phyloP scores from a whole-genome alignment of 768 basidiomycete species.

The Lyophyllum atratum region DNA sequence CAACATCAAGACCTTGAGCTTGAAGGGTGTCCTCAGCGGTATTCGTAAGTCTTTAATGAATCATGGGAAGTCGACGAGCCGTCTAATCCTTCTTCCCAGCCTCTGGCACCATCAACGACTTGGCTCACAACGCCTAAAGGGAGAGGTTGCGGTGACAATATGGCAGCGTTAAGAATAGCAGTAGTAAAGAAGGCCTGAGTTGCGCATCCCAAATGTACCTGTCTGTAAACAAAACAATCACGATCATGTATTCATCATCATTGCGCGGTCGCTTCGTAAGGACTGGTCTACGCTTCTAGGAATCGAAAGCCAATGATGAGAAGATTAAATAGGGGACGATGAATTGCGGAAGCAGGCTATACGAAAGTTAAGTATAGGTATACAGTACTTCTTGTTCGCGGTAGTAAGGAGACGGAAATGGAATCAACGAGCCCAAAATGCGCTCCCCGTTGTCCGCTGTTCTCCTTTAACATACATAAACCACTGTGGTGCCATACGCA shows the following conservation, averaged over 20 bases:
- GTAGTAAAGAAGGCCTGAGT: neutral
- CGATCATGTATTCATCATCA: no score
- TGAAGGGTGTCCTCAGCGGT: neutral
- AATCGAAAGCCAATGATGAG: no score
- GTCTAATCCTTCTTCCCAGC: neutral
- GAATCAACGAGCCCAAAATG: no score
- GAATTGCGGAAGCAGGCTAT: no score
- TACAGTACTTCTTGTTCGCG: no score
- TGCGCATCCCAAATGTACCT: neutral
- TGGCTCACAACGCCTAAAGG: neutral
- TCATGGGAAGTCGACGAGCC: neutral
- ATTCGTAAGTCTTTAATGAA: conserved; percentile 3
- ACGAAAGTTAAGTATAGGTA: no score
- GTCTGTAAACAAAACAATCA: neutral
- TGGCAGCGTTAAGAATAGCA: neutral
- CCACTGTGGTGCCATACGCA: neutral
- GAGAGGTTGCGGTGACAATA: neutral
- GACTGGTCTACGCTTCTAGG: no score
- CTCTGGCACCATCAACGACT: neutral
- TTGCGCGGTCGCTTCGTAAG: no score
- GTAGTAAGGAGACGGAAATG: no score
- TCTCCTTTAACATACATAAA: neutral
- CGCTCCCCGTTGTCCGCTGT: no score
- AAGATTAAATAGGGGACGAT: no score
- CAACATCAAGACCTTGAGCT: neutral